phyloP scores from a whole-genome alignment of 1,284 basidiomycete species.

The Leccinum discolor region DNA sequence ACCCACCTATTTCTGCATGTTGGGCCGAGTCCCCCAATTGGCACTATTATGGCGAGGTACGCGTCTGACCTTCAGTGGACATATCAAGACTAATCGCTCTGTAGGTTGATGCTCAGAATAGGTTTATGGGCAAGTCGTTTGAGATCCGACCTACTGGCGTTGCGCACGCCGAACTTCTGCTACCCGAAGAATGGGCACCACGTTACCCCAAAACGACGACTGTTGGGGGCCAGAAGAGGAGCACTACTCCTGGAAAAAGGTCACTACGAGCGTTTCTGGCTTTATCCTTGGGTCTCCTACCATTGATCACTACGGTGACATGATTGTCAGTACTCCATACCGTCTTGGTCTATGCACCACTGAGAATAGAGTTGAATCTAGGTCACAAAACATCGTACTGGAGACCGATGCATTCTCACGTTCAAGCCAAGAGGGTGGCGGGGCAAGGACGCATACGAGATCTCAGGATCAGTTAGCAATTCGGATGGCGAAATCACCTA shows the following conservation, averaged over 20 bases:
- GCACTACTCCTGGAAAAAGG: conserved; percentile 95
- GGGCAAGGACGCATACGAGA: conserved; percentile 90
- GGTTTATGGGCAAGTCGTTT: conserved; percentile 95
- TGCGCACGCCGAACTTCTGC: conserved; percentile 85
- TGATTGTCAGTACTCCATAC: conserved; percentile 64
- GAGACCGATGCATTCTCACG: conserved; percentile 87
- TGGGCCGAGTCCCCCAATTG: conserved; percentile 90
- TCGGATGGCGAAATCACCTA: conserved; percentile 68
- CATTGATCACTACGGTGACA: conserved; percentile 97
- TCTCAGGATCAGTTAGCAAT: conserved; percentile 84
- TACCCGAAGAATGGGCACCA: conserved; percentile 69
- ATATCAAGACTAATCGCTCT: conserved; percentile 1
- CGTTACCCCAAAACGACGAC: conserved; percentile 57
- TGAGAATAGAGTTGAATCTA: conserved; percentile 29
- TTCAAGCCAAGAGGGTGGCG: conserved; percentile 98
- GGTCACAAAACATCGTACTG: conserved; percentile 91
- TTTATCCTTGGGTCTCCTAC: conserved; percentile 93
- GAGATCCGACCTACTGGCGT: conserved; percentile 96
- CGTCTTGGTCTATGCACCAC: background rate
- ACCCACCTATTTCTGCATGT: conserved; percentile 97
- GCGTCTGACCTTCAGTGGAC: background rate
- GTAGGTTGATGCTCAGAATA: conserved; percentile 90
- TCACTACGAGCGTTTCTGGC: conserved; percentile 90
- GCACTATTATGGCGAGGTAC: conserved; percentile 91
- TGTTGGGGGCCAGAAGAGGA: conserved; percentile 50